These are phyloP conservation scores for Saccharomycopsis hybrid DNA, from an alignment of 1,139 yeast genomes.

Conservation along the genomic window DNA sequence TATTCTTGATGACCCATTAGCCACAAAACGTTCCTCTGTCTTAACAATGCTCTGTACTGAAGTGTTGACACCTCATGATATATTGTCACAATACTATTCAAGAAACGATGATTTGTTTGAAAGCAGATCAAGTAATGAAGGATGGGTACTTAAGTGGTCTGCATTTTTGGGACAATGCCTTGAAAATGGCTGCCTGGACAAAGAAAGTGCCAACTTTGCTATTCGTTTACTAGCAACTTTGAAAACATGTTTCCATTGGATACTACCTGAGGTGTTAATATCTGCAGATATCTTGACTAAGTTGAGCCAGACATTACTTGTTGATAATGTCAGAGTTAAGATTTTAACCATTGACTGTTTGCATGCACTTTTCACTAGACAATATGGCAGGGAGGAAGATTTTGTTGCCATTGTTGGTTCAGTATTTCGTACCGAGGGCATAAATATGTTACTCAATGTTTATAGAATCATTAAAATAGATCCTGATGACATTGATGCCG, in stretches of 20 bases:
- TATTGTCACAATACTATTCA: conserved; percentile 64
- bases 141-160: conserved; percentile 90
- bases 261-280: conserved; percentile 68
- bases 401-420: conserved; percentile 75
- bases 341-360: conserved; percentile 86
- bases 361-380: conserved; percentile 80
- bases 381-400: conserved; percentile 64
- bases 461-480: conserved; percentile 59
- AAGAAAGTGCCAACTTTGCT: conserved; percentile 38
- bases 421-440: conserved; percentile 68
- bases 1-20: conserved; percentile 83
- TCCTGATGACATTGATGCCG: conserved; percentile 75
- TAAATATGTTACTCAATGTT: conserved; percentile 57
- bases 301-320: conserved; percentile 57
- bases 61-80: conserved; percentile 65
- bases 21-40: conserved; percentile 71
- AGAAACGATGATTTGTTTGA: conserved; percentile 55
- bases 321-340: conserved; percentile 59
- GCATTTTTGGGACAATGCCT: conserved; percentile 51
- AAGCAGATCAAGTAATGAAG: conserved; percentile 62
- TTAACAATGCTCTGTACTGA: conserved; percentile 80
- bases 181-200: conserved; percentile 31
- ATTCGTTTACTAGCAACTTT: conserved; percentile 73
- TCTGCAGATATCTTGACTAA: conserved; percentile 61
- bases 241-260: conserved; percentile 90